Conservation (phyloP, 2,329 filamentous ascomycete genomes). For the Myriosclerotinia duriaeana region DNA sequence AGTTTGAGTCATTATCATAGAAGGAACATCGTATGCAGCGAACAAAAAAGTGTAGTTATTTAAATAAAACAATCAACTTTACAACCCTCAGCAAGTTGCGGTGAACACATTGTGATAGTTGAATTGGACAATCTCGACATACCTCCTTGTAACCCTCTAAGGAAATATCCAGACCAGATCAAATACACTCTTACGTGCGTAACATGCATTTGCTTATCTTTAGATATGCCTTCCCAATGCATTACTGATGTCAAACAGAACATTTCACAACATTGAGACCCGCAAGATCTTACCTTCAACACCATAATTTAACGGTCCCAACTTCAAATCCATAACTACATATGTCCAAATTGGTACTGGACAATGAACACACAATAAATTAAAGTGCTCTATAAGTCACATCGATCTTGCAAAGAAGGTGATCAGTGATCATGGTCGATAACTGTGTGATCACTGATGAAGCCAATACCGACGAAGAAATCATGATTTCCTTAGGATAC, state of each 20-base stretch:
- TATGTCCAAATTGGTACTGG: background rate
- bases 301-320: background rate
- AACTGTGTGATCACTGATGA: too few relatives aligned
- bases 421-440: too few relatives aligned
- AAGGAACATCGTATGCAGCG: too few relatives aligned
- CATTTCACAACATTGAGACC: background rate
- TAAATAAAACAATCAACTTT: too few relatives aligned
- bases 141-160: background rate
- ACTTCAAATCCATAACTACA: background rate
- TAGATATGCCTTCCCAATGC: background rate
- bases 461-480: constrained; percentile 29
- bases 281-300: fast-evolving
- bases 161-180: background rate
- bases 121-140: background rate
- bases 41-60: too few relatives aligned
- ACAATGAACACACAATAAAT: constrained; percentile 18
- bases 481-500: constrained; percentile 33
- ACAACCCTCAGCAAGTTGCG: too few relatives aligned
- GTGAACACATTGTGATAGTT: background rate
- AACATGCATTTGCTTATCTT: constrained; percentile 1
- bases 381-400: constrained; percentile 22
- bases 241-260: background rate
- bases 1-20: too few relatives aligned
- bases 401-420: too few relatives aligned
- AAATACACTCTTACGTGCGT: background rate